Base-by-base conservation (phyloP, 768 basidiomycete species). In the Suillus luteus region DNA sequence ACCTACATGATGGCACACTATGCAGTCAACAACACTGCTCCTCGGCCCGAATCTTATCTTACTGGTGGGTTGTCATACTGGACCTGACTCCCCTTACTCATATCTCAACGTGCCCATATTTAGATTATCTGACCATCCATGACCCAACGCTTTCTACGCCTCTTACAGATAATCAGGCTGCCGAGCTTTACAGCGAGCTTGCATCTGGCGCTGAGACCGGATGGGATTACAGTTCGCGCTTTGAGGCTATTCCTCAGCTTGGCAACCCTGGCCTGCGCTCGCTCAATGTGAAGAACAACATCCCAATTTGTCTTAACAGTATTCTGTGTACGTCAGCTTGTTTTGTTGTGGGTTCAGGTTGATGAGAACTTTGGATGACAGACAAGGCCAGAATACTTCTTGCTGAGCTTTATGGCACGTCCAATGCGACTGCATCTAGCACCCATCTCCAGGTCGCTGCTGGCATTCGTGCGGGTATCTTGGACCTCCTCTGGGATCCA, bases 181-280 rank as follows among this genome's bases (percentile, higher is more conserved):
- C 83, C 0, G 83, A 80, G 1, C 71, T 98, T n/a, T 97, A 95
- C 69, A 84, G 90, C 7, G 92, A 97, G 71, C 84, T 98, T 24
- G 96, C 96, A 0, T 86, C 83, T 61, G 95, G 93, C 41, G 96
- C 94, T 0, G 96, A 98, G 78, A 85, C 85, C 12, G 93, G 91
- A 65, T 74, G 69, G 76, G 69, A 70, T 49, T 72, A 66, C 62
- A 84, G 83, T 40, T 76, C 81, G 35, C 77, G 86, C 10, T 88
- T 84, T n/a, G 62, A 76, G 55, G 48, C 69, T 12, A 67, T 74
- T 1, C 71, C 73, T 5, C 76, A 79, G 51, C 68, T 72, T 51
- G 78, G 77, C 7, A 84, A 79, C 43, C 82, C 84, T 11, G 85
- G 87, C 3, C 78, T 96, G 49, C 82, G 90, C 17, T 83, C 86